Base-by-base conservation (phyloP, 2,329 filamentous ascomycete genomes). In the Aspergillus uvarum region DNA sequence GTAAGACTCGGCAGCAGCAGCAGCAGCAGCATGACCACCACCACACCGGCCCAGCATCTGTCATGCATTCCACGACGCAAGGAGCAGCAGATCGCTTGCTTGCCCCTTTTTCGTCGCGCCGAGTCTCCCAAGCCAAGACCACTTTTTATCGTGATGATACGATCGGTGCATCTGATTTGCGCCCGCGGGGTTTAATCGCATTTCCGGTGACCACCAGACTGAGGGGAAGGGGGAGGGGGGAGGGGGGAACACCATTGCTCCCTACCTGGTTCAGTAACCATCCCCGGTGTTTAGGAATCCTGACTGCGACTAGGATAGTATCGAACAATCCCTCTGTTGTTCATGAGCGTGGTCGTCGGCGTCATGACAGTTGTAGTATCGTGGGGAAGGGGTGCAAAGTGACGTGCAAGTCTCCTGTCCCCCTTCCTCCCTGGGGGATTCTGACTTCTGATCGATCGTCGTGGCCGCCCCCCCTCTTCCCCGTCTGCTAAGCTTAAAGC, bases 401-500 rank as follows among this genome's bases (percentile, higher is more conserved):
- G 38, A 44, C 38, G 38, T 44, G 38, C 38, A 44, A 44, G 5
- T 19, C 51, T 35, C 14, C 51, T 26, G 21, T 42, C 26, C 32
- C 11, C 21, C 51, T 44, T 38, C 51, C 29, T 58, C 52, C 47
- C 47, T 51, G 52, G 60, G 51, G 31, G 54, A 50, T 51, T 51
- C 51, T 54, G 53, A 38, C 55, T 51, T 49, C 47, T 54, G 53
- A 47, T 56, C 49, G 49, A 56, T 52, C 55, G 62, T 65, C 63
- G 59, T 51, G 62, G 26, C 26, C 26, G 26, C 26, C 24, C 5
- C 24, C 26, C 26, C 8, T 29, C 26, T 29, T 29, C 57, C 57
- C 29, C 61, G 51, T 51, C 56, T 59, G 62, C 64, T 65, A 66
- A 66, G 64, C 63, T 67, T 66, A 66, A 62, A 44, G 62, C 62